A percentile compares a stretch with the other conserved stretches of the same genome.
Conservation (phyloP, 305 asterid genomes). For the Fraxinus angustifolia region DNA sequence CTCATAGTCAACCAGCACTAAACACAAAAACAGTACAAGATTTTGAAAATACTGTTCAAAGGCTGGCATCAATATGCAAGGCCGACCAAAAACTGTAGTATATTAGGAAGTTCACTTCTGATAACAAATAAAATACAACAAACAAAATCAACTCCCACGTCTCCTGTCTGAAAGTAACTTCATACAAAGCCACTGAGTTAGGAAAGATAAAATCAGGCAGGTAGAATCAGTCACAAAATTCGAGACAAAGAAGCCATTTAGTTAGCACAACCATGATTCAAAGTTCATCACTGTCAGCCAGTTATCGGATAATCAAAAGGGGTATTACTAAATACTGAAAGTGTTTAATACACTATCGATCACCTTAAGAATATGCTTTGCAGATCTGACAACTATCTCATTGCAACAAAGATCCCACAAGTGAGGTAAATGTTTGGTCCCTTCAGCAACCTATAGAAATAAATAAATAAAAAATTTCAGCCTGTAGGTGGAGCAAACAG, state of each 20-base stretch:
- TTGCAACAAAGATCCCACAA: constrained; percentile 49
- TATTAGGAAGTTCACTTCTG: not conserved
- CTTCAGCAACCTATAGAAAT: constrained; percentile 42
- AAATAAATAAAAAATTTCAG: not conserved
- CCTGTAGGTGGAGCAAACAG: constrained; percentile 18
- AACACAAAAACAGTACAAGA: not conserved
- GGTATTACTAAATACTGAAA: not conserved
- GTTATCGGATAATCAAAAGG: not conserved
- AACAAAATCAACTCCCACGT: not conserved
- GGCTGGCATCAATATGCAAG: not conserved
- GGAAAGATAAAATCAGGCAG: not conserved
- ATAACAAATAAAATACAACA: not conserved
- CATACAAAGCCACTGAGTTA: not conserved
- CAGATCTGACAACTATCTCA: constrained; percentile 49
- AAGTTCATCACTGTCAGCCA: not conserved
- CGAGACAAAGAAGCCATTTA: not conserved
- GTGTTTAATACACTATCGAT: not conserved
- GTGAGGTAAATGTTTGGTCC: constrained; percentile 44
- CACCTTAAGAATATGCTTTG: constrained; percentile 52
- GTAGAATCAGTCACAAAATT: not conserved
- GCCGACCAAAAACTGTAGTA: not conserved
- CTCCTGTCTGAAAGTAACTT: not conserved
- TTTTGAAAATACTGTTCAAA: not conserved
- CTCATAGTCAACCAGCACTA: not conserved
- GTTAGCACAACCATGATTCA: not conserved